phyloP scores from a whole-genome alignment of 306 rosid species.

The Castanospermum australe region DNA sequence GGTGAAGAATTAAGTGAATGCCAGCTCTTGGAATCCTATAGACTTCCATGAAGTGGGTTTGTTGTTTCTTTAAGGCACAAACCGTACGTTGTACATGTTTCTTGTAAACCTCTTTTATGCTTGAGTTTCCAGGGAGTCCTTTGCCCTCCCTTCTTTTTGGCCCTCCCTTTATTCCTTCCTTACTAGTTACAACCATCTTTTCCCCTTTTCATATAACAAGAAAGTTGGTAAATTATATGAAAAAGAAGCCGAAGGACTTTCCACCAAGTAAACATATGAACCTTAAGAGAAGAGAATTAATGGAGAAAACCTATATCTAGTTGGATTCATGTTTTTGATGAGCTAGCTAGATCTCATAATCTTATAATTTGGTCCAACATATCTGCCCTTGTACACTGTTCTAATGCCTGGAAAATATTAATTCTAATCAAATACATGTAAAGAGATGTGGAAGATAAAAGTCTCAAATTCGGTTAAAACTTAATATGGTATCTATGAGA shows the following conservation, averaged over 20 bases:
- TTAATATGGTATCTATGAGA: too few species aligned
- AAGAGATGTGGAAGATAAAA: too few species aligned
- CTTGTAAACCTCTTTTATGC: conserved; percentile 14
- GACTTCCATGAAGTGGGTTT: conserved; percentile 31
- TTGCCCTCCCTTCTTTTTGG: neutral
- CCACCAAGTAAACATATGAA: neutral
- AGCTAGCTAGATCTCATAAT: neutral
- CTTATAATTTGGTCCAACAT: neutral
- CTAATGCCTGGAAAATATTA: neutral
- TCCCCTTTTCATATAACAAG: neutral
- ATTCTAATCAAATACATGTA: neutral
- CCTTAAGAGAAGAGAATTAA: neutral
- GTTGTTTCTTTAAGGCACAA: conserved; percentile 37
- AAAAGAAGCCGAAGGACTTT: neutral
- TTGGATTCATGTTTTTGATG: neutral
- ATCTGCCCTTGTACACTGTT: neutral
- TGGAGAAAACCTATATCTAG: neutral
- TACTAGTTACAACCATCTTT: neutral
- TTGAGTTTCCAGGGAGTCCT: neutral
- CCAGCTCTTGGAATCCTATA: conserved; percentile 49
- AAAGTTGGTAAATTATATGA: neutral
- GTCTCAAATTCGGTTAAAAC: too few species aligned
- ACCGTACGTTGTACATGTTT: conserved; percentile 20
- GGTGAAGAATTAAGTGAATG: conserved; percentile 23
- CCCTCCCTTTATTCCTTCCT: conserved; percentile 27